These are phyloP conservation scores for Sporothrix curviconia DNA, from an alignment of 2,329 filamentous ascomycete species.

Conservation along the genomic window DNA sequence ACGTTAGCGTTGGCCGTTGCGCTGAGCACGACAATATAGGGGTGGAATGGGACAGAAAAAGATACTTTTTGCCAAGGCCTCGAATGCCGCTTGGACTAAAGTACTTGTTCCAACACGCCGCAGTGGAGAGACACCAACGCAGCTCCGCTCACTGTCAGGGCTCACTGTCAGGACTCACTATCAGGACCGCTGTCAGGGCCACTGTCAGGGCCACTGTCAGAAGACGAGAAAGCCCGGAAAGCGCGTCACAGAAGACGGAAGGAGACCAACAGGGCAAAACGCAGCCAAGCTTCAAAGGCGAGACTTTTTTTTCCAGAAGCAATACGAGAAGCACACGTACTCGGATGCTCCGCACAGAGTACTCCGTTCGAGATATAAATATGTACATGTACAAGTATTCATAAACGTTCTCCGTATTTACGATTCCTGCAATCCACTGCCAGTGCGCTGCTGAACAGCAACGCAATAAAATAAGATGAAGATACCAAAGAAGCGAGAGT, in stretches of 20 bases:
- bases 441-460: background rate
- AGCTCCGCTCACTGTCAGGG: too few species aligned
- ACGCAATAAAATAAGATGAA: background rate
- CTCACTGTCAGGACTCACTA: too few species aligned
- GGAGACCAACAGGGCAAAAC: background rate
- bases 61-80: too few species aligned
- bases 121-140: background rate
- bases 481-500: background rate
- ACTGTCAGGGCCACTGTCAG: background rate
- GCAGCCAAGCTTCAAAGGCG: background rate
- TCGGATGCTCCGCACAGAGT: too few species aligned
- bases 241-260: background rate
- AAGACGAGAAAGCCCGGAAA: background rate
- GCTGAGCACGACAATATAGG: background rate
- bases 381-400: too few species aligned
- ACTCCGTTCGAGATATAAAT: too few species aligned
- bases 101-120: too few species aligned
- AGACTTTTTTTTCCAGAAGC: slow-evolving; percentile 5
- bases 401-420: too few species aligned
- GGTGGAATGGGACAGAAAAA: background rate
- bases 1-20: background rate
- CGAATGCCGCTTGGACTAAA: too few species aligned
- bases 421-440: background rate
- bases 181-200: too few species aligned
- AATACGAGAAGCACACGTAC: background rate